These are phyloP conservation scores for Botrytis aclada DNA, from an alignment of 2,329 filamentous ascomycete genomes.

Conservation along the genomic window DNA sequence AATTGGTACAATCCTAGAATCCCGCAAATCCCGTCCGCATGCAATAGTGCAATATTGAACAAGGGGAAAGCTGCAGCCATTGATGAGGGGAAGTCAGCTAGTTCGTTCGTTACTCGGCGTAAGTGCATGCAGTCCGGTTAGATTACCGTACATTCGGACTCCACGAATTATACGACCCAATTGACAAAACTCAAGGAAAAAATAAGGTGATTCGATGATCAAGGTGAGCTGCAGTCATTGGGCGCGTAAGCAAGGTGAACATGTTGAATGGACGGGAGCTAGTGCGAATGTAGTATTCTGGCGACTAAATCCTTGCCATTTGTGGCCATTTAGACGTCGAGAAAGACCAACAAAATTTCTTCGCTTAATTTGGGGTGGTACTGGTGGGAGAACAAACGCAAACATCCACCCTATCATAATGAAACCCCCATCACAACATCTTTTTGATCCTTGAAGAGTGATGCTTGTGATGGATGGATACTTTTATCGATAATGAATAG, in stretches of 20 bases:
- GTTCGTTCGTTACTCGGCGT: constrained; percentile 1
- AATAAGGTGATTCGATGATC: constrained; percentile 15
- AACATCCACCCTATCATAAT: constrained; percentile 14
- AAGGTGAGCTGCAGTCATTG: constrained; percentile 17
- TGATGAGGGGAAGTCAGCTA: constrained; percentile 13
- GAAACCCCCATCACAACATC: constrained; percentile 1
- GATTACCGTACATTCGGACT: constrained; percentile 16
- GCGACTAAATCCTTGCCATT: constrained; percentile 26
- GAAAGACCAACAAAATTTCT: not conserved
- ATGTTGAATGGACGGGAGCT: constrained; percentile 19
- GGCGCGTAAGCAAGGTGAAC: constrained; percentile 26
- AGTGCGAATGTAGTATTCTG: constrained; percentile 20
- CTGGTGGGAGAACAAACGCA: constrained; percentile 8
- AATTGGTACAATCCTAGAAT: not conserved
- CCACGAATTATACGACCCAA: constrained; percentile 10
- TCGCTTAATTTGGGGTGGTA: constrained; percentile 11
- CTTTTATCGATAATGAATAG: not conserved
- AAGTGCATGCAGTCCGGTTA: constrained; percentile 12
- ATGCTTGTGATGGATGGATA: constrained; percentile 2
- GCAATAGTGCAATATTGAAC: constrained; percentile 7
- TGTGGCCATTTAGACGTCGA: constrained; percentile 13
- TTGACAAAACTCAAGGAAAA: not conserved
- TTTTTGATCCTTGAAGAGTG: constrained; percentile 2
- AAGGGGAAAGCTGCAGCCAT: constrained; percentile 15
- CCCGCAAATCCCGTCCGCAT: constrained; percentile 1